Evolutionary conservation across 768 basidiomycete genomes (phyloP).

Genomic region (Mycena olivaceomarginata): DNA sequence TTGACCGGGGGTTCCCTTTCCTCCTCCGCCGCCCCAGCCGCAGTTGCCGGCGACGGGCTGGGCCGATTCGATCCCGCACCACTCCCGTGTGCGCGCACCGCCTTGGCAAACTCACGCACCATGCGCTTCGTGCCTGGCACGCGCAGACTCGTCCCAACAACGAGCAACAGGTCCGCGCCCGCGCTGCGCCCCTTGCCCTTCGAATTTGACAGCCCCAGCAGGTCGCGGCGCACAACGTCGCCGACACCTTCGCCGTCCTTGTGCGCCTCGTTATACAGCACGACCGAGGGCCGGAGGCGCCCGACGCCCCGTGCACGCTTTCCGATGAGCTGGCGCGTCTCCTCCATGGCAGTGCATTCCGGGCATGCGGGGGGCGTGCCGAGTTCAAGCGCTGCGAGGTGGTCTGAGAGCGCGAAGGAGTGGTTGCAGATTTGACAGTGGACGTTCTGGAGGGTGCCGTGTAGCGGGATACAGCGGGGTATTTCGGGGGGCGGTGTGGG

Average conservation of each 20-base stretch:
- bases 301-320: constrained; percentile 90
- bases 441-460: constrained; percentile 88
- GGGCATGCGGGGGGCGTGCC: constrained; percentile 88
- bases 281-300: constrained; percentile 88
- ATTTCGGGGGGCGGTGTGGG: constrained; percentile 74
- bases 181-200: constrained; percentile 77
- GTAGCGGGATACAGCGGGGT: constrained; percentile 92
- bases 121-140: constrained; percentile 95
- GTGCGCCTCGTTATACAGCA: constrained; percentile 93
- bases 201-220: constrained; percentile 80
- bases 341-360: constrained; percentile 82
- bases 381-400: constrained; percentile 74
- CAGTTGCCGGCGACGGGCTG: constrained; percentile 64
- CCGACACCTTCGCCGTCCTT: constrained; percentile 93
- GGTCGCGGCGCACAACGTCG: constrained; percentile 86
- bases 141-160: constrained; percentile 92
- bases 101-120: constrained; percentile 91
- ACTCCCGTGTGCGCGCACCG: constrained; percentile 67
- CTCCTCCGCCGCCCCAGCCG: constrained; percentile 65
- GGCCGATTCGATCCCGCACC: constrained; percentile 56
- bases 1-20: constrained; percentile 73
- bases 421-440: constrained; percentile 90
- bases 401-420: constrained; percentile 78
- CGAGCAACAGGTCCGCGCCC: constrained; percentile 89
- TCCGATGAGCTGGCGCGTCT: constrained; percentile 81